phyloP scores from a whole-genome alignment of 495 filamentous ascomycete genomes.

The Penicillium crystallinum region DNA sequence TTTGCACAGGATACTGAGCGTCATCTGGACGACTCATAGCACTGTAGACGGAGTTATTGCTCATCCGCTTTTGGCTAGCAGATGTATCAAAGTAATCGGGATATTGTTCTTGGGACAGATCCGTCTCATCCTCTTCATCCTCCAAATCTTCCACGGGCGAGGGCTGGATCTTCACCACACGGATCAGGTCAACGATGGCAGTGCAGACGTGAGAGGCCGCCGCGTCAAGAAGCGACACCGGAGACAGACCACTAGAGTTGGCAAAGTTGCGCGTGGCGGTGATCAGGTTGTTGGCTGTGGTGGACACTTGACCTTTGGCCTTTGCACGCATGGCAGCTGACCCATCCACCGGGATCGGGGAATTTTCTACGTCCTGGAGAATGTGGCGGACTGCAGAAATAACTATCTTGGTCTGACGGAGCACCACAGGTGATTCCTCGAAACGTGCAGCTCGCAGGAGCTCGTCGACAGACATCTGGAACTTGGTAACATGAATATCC shows the following conservation, averaged over 20 bases:
- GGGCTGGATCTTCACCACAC: conserved; percentile 74
- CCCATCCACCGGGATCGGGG: conserved; percentile 36
- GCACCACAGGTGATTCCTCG: conserved; percentile 64
- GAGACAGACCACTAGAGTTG: conserved; percentile 73
- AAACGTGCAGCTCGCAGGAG: conserved; percentile 71
- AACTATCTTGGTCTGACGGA: conserved; percentile 77
- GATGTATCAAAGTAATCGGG: conserved; percentile 47
- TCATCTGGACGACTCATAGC: conserved; percentile 44
- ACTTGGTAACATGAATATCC: conserved; percentile 89
- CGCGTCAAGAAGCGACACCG: conserved; percentile 90
- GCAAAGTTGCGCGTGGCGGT: conserved; percentile 91
- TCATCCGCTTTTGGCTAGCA: conserved; percentile 41
- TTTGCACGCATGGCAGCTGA: conserved; percentile 49
- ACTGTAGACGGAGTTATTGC: conserved; percentile 51
- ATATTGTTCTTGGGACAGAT: conserved; percentile 39
- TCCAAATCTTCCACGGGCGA: conserved; percentile 70
- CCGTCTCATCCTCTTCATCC: conserved; percentile 61
- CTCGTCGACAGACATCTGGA: conserved; percentile 93
- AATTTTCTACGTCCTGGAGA: conserved; percentile 67
- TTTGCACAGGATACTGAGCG: conserved; percentile 25
- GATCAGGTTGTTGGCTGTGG: conserved; percentile 92
- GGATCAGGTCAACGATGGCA: conserved; percentile 78
- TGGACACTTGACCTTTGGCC: conserved; percentile 73
- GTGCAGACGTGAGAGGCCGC: conserved; percentile 89
- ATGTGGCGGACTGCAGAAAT: conserved; percentile 75